A percentile compares a stretch with the other conserved stretches of the same genome.
Evolutionary conservation across 352 stramenopile species (phyloP).

Genomic region (Nothophytophthora sp.): DNA sequence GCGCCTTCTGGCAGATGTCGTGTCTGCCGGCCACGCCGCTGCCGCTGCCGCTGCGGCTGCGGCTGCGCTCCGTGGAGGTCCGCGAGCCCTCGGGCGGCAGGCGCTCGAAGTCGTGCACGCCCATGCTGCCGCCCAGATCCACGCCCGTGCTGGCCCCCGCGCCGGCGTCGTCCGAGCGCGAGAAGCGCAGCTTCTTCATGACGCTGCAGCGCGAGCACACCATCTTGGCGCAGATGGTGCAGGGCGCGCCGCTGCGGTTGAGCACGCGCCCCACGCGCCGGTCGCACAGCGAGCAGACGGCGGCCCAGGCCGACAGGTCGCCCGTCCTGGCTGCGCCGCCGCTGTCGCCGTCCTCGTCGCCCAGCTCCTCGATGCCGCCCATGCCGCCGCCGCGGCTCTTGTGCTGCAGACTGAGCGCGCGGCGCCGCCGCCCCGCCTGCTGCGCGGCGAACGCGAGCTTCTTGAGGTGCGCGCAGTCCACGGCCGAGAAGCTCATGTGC

Average conservation of each 20-base stretch:
- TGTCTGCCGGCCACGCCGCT: constrained; percentile 22
- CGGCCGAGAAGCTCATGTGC: constrained; percentile 30
- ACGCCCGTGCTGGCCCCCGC: constrained; percentile 1
- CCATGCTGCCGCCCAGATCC: constrained; percentile 22
- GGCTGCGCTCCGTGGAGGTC: constrained; percentile 26
- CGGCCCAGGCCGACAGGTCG: constrained; percentile 13
- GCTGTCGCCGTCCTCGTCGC: constrained; percentile 18
- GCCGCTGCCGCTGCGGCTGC: constrained; percentile 23
- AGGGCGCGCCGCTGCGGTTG: constrained; percentile 29
- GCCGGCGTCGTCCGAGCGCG: constrained; percentile 19
- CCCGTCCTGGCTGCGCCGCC: constrained; percentile 4
- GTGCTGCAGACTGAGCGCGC: constrained; percentile 13
- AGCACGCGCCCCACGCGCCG: constrained; percentile 34
- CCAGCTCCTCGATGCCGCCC: constrained; percentile 32
- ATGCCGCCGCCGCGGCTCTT: constrained; percentile 27
- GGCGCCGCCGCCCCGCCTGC: constrained; percentile 32
- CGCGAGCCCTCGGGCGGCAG: constrained; percentile 16
- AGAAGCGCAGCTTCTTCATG: constrained; percentile 53
- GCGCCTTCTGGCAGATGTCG: constrained; percentile 41
- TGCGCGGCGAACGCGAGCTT: constrained; percentile 57
- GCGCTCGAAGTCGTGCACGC: constrained; percentile 26
- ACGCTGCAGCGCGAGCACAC: constrained; percentile 49
- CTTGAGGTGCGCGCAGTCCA: constrained; percentile 60
- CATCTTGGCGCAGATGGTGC: constrained; percentile 34
- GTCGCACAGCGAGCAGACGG: constrained; percentile 41